Base-by-base conservation (phyloP, 768 basidiomycete species). In the Mycena olivaceomarginata region DNA sequence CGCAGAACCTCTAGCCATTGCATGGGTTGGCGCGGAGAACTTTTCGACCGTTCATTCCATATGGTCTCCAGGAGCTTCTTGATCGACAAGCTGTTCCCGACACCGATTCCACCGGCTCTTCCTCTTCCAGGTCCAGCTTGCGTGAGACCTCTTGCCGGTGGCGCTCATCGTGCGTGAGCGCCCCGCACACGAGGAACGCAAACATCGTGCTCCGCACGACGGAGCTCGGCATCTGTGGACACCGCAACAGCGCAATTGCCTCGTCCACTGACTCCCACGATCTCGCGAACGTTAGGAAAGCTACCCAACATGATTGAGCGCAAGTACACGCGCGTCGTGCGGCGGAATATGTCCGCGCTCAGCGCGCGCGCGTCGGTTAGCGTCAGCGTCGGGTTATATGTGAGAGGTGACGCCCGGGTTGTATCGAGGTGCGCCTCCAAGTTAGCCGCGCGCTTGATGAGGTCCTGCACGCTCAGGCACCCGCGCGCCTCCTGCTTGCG, bases 121-220 rank as follows among this genome's bases (percentile, higher is more conserved):
- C 84, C 51, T 88, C 87, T 80, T 93, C 91, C 68, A 89, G 89
- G 70, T 88, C 81, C 60, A 97, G 86, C 63, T 89, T 85, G 12
- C 80, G 78, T 31, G 85, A 78, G 15, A 96, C 85, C 76, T 88
- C 86, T 2, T 77, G 56, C 67, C 89, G 90, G 75, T 92, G 85
- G 1, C 70, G 70, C 6, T 46, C 75, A 68, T 91, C 86, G 82
- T 93, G 91, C 76, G 93, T 92, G 69, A 96, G 89, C 77, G 90
- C 92, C 1, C 95, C 95, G 75, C 91, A 91, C 67, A 96, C 89
- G 81, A 93, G 95, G 75, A 95, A 92, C 59, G 91, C 90, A 80
- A 96, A 95, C 80, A 96, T 94, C 40, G 95, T 95, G 85, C 93
- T 95, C 53, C 95, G 89, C 72, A 95, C 90, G 39, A 96, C 93